A percentile compares a stretch with the other conserved stretches of the same genome.
These are phyloP conservation scores for Nemania sp. DNA, from an alignment of 2,329 filamentous ascomycete species.

Conservation along the genomic window DNA sequence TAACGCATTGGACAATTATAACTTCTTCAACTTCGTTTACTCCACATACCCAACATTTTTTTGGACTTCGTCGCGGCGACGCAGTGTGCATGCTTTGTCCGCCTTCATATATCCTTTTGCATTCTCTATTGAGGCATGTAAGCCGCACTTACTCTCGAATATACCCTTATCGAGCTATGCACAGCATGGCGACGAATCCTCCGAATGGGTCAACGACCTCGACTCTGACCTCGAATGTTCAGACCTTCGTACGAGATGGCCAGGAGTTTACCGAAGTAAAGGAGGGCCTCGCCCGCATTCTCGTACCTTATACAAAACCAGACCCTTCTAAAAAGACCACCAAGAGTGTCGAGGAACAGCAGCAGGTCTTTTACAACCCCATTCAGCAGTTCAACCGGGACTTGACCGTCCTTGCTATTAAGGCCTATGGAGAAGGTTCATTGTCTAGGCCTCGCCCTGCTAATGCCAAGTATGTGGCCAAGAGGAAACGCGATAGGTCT, in stretches of 20 bases:
- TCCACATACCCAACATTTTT: background rate
- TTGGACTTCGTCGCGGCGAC: background rate
- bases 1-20: slow-evolving; percentile 7
- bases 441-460: slow-evolving; percentile 59
- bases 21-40: slow-evolving; percentile 5
- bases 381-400: slow-evolving; percentile 99
- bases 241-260: slow-evolving; percentile 57
- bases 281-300: slow-evolving; percentile 69
- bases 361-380: slow-evolving; percentile 97
- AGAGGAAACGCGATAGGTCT: slow-evolving; percentile 39
- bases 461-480: slow-evolving; percentile 57
- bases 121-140: slow-evolving; percentile 39
- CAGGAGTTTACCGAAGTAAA: slow-evolving; percentile 64
- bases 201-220: slow-evolving; percentile 33
- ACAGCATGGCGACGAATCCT: slow-evolving; percentile 46
- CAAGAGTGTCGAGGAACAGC: slow-evolving; percentile 68
- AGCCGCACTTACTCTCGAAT: slow-evolving; percentile 31
- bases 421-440: slow-evolving; percentile 82
- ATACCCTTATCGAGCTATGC: slow-evolving; percentile 37
- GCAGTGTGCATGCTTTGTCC: slow-evolving; percentile 18
- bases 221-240: slow-evolving; percentile 47
- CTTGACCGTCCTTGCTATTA: slow-evolving; percentile 90
- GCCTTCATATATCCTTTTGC: slow-evolving; percentile 7
- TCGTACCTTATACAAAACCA: slow-evolving; percentile 59
- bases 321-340: slow-evolving; percentile 51